Percentiles rank a stretch among this genome's conserved stretches.
These are phyloP conservation scores for Microcyclosporella mali DNA, from an alignment of 2,329 filamentous ascomycete species.

Conservation along the genomic window DNA sequence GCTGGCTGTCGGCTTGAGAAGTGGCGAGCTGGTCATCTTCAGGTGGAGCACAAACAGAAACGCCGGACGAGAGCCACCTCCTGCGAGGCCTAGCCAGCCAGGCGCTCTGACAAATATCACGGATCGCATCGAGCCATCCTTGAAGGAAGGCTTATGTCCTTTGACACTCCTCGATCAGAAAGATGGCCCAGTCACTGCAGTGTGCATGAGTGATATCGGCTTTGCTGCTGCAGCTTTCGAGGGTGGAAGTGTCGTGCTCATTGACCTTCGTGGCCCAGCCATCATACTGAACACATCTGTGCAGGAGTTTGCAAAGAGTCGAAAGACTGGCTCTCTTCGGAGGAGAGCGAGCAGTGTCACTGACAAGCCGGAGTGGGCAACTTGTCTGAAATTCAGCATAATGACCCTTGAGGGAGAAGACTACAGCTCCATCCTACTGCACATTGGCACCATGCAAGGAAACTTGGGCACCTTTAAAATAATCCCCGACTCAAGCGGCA, in stretches of 20 bases:
- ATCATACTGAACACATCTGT: constrained; percentile 72
- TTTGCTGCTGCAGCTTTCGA: constrained; percentile 86
- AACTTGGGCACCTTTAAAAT: constrained; percentile 87
- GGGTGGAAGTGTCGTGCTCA: constrained; percentile 68
- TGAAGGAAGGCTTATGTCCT: constrained; percentile 78
- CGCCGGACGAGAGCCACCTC: constrained; percentile 57
- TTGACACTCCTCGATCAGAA: constrained; percentile 75
- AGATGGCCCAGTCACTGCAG: constrained; percentile 70
- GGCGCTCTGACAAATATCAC: constrained; percentile 65
- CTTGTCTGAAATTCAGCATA: constrained; percentile 81
- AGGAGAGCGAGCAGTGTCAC: constrained; percentile 46
- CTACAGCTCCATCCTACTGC: constrained; percentile 89
- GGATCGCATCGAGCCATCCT: constrained; percentile 60
- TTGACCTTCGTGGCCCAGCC: constrained; percentile 81
- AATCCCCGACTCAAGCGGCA: constrained; percentile 61
- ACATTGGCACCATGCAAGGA: constrained; percentile 81
- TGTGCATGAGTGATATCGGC: constrained; percentile 85
- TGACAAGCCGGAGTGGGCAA: constrained; percentile 63
- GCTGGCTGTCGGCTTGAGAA: constrained; percentile 70
- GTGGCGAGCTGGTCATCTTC: constrained; percentile 82
- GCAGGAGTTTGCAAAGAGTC: constrained; percentile 66
- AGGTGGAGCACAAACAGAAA: constrained; percentile 78
- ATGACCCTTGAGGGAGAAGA: constrained; percentile 90
- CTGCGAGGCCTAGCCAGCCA: constrained; percentile 41
- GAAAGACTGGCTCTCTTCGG: constrained; percentile 68